These are phyloP conservation scores for Neocucurbitaria cava DNA, from an alignment of 2,329 filamentous ascomycete genomes.

Conservation along the genomic window DNA sequence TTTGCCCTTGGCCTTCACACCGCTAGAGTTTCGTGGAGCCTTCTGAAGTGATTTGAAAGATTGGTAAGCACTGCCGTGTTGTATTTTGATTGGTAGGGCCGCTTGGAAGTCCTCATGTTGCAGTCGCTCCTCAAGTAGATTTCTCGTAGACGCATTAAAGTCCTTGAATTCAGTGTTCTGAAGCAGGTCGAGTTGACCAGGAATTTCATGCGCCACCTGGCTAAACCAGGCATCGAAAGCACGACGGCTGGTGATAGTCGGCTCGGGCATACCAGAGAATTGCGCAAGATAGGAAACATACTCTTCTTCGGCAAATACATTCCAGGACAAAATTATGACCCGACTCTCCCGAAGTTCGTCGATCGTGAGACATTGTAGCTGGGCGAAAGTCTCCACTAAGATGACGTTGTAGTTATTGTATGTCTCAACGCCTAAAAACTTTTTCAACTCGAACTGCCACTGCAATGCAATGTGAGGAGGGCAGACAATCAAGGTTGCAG, in stretches of 20 bases:
- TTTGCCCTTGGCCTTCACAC: constrained; percentile 13
- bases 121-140: constrained; percentile 30
- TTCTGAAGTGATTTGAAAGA: constrained; percentile 19
- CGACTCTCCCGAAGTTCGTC: constrained; percentile 56
- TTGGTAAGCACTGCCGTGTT: constrained; percentile 44
- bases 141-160: constrained; percentile 36
- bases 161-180: constrained; percentile 33
- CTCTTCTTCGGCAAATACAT: constrained; percentile 53
- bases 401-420: constrained; percentile 52
- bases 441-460: constrained; percentile 63
- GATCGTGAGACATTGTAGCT: constrained; percentile 54
- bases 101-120: constrained; percentile 46
- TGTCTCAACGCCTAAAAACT: constrained; percentile 53
- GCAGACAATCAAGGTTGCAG: constrained; percentile 67
- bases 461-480: constrained; percentile 63
- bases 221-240: constrained; percentile 63
- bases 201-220: constrained; percentile 52
- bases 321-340: constrained; percentile 64
- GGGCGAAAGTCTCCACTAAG: constrained; percentile 48
- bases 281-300: constrained; percentile 61
- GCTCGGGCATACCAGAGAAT: constrained; percentile 57
- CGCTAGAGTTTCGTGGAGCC: constrained; percentile 6
- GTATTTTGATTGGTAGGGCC: constrained; percentile 49
- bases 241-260: constrained; percentile 49
- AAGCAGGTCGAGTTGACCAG: constrained; percentile 50